Percentiles rank a stretch among this genome's conserved stretches.
phyloP scores from a whole-genome alignment of 1,139 yeast species.

The Neolecta irregularis region DNA sequence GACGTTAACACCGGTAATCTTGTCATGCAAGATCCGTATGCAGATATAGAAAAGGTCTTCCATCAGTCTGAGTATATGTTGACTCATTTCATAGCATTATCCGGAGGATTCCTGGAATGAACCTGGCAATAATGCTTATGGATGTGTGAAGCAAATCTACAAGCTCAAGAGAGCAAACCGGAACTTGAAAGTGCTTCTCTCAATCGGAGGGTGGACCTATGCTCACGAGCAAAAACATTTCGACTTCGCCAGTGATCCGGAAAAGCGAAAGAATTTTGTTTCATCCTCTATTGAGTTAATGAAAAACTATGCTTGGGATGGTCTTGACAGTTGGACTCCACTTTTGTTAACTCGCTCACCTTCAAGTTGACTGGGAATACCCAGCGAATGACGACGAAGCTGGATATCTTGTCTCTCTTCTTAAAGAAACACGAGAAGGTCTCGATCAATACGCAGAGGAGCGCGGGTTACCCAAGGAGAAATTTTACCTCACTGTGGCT shows the following conservation, averaged over 20 bases:
- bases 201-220: slow-evolving; percentile 84
- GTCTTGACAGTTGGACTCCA: too few relatives aligned
- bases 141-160: slow-evolving; percentile 43
- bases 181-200: slow-evolving; percentile 44
- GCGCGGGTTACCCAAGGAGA: too few relatives aligned
- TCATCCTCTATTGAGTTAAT: slow-evolving; percentile 35
- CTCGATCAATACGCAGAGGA: slow-evolving; percentile 29
- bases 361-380: slow-evolving; percentile 92
- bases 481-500: slow-evolving; percentile 50
- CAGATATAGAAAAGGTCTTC: too few relatives aligned
- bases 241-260: slow-evolving; percentile 29
- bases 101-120: too few relatives aligned
- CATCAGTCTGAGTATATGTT: too few relatives aligned
- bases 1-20: too few relatives aligned
- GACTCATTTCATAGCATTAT: too few relatives aligned
- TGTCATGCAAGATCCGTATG: too few relatives aligned
- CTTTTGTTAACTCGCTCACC: too few relatives aligned
- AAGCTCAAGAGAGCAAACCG: slow-evolving; percentile 36
- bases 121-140: slow-evolving; percentile 20
- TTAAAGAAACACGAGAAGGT: slow-evolving; percentile 30
- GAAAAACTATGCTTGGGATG: slow-evolving; percentile 35
- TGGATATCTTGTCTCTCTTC: slow-evolving; percentile 30
- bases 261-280: slow-evolving; percentile 35
- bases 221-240: slow-evolving; percentile 36
- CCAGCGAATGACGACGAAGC: slow-evolving; percentile 41